phyloP scores from a whole-genome alignment of 2,329 filamentous ascomycete genomes.

The Elsinoe arachidis region DNA sequence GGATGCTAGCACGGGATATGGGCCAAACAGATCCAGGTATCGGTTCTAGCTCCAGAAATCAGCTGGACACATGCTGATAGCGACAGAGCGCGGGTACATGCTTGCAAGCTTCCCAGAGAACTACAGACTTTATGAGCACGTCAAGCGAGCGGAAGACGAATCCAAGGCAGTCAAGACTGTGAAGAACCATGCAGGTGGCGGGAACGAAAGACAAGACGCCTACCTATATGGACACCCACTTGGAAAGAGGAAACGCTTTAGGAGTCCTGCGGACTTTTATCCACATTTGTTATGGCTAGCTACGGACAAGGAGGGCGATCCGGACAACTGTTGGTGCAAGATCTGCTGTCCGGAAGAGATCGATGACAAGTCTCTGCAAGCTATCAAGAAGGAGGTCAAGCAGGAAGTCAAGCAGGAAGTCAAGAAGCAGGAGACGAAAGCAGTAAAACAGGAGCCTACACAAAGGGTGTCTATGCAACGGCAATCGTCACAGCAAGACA shows the following conservation, averaged over 20 bases:
- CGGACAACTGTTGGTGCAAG: conserved; percentile 49
- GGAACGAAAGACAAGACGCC: conserved; percentile 49
- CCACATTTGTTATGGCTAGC: conserved; percentile 51
- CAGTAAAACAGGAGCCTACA: conserved; percentile 25
- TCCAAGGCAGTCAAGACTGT: conserved; percentile 37
- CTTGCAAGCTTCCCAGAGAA: conserved; percentile 47
- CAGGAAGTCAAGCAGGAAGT: conserved; percentile 17
- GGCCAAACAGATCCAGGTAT: conserved; percentile 20
- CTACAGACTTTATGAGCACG: conserved; percentile 51
- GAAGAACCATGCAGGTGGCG: conserved; percentile 42
- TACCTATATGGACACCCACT: conserved; percentile 53
- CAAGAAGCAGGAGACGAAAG: conserved; percentile 16
- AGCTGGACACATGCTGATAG: background rate
- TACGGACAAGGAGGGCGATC: conserved; percentile 45
- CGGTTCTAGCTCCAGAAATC: background rate
- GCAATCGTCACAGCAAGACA: background rate
- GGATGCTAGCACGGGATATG: conserved; percentile 48
- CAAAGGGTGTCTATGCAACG: conserved; percentile 4
- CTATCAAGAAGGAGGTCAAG: conserved; percentile 18
- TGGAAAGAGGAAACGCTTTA: conserved; percentile 48
- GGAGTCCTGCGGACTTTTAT: conserved; percentile 53
- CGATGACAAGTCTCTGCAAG: conserved; percentile 28
- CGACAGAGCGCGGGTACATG: conserved; percentile 38
- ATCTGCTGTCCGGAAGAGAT: conserved; percentile 47
- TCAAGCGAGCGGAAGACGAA: conserved; percentile 42